Evolutionary conservation across 1,284 basidiomycete species (phyloP), one percentile per base, ranked within the genome.

Genomic region (Trichosporon coremiiforme): DNA sequence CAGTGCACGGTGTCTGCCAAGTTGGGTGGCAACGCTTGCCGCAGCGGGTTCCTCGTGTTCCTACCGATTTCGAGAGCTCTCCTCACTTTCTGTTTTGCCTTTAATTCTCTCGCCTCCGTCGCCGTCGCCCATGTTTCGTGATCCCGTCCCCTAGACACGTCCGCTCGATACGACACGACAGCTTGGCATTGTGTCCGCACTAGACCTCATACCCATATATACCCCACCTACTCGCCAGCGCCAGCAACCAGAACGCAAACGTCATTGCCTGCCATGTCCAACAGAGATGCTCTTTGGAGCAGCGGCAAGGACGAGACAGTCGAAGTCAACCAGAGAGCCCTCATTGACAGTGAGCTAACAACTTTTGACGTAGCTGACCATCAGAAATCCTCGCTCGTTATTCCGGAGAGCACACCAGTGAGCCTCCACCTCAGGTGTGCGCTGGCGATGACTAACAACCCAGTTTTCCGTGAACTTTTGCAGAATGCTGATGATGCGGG

Each of bases 401-500:
- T 81, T 93, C 92, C 25, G 95, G 93, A 67, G 95, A 98, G 84
- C 92, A 94, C 76, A 95, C 94, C 4, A 88, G 89, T 88, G 73
- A 71, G 85, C 73, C 50, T 2, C 12, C n/a, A 10, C 5, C 12
- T 41, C 29, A 7, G 7, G 13, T 36, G n/a, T n/a, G 3, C 20
- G 38, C 9, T 66, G 17, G 31, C 22, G 68, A 70, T 75, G 66
- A 75, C 65, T 47, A n/a, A 66, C 38, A 25, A 4, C 7, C 6
- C 68, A 88, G 92, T 95, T 63, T 96, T 95, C 77, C 88, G 95
- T 50, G 95, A 98, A 80, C 88, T 98, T 10, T 85, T 98, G 0
- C 87, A 98, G 85, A 98, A 98, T 79, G 95, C 95, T 15, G 95
- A 98, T 79, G 96, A 98, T 84, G 95, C 94, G 0, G 90, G 89